Base-by-base conservation (phyloP, 2,329 filamentous ascomycete species). In the Cytospora piceicola region DNA sequence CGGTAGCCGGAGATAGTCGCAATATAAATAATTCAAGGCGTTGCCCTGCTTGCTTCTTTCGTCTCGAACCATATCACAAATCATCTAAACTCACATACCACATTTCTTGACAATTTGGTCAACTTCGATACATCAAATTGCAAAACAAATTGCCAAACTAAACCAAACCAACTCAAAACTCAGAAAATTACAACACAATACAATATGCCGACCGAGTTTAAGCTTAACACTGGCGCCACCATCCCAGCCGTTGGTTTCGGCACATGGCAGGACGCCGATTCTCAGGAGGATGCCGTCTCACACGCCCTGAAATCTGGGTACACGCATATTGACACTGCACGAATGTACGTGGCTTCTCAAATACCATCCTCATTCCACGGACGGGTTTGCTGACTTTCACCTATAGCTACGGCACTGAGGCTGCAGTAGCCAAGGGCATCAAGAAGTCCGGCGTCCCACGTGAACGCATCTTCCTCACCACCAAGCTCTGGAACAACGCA, bases 251-350 rank as follows among this genome's bases (percentile, higher is more conserved):
- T 61, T 17, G 59, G 59, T 2, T 61, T 61, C 22, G 59, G 59
- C 51, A 61, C 66, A 54, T 71, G 63, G 59, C 49, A 61, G 17
- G 73, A 51, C 3, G 49, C 59, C 20, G 22, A 51, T 69, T 34
- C 46, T 3, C 46, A 61, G 24, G 51, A 34, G 27, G 59, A 39
- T 15, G 76, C 77, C 17, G 76, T 78, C 46, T 71, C 70, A 0
- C 73, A 75, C 65, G 77, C 77, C 14, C 70, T 84, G 34, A 77
- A 81, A 54, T 71, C 77, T 53, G 83, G 83, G n/a, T 86, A 85
- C 72, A 78, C 80, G 20, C 83, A 85, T 72, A 81, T 85, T 67
- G 83, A 86, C 71, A 77, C 77, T 29, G 82, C 81, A 0, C 76
- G 76, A 20, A 73, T 74, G 15, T 82, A 82, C 63, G 70, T 71